Conservation (phyloP, 306 rosid species). For the Pyrus betulifolia region DNA sequence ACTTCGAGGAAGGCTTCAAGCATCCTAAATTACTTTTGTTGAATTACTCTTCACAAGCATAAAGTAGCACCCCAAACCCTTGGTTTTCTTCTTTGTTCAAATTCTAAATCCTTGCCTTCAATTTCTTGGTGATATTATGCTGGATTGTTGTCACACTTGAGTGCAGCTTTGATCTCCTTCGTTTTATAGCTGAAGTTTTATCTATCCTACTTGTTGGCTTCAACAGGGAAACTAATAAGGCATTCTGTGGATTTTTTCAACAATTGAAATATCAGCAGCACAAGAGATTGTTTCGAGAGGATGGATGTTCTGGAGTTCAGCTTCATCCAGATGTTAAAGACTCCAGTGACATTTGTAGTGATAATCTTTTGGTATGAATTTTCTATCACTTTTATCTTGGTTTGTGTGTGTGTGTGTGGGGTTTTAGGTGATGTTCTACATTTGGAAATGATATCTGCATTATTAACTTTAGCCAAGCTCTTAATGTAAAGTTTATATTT, state of each 20-base stretch:
- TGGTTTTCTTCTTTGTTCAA: background rate
- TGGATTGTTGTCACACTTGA: background rate
- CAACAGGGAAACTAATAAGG: constrained; percentile 81
- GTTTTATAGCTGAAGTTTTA: background rate
- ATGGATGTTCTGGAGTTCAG: constrained; percentile 17
- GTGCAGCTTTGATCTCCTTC: background rate
- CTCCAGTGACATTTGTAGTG: background rate
- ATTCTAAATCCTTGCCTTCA: background rate
- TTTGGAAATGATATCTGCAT: background rate
- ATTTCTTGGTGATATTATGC: background rate
- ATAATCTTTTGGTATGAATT: constrained; percentile 16
- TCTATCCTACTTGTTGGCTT: constrained; percentile 24
- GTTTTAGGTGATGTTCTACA: background rate
- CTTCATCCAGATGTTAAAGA: constrained; percentile 3
- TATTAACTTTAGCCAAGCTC: background rate
- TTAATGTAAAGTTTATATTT: background rate
- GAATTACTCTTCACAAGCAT: background rate
- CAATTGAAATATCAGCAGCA: constrained; percentile 34
- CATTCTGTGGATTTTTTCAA: constrained; percentile 76
- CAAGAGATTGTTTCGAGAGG: constrained; percentile 31
- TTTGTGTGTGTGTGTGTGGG: background rate
- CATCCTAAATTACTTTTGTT: background rate
- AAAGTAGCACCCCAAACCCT: background rate
- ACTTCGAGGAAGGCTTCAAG: background rate
- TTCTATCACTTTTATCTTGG: constrained; percentile 12